Evolutionary conservation across 73 alveolate genomes (phyloP).

Genomic region (Symbiodinium natans): DNA sequence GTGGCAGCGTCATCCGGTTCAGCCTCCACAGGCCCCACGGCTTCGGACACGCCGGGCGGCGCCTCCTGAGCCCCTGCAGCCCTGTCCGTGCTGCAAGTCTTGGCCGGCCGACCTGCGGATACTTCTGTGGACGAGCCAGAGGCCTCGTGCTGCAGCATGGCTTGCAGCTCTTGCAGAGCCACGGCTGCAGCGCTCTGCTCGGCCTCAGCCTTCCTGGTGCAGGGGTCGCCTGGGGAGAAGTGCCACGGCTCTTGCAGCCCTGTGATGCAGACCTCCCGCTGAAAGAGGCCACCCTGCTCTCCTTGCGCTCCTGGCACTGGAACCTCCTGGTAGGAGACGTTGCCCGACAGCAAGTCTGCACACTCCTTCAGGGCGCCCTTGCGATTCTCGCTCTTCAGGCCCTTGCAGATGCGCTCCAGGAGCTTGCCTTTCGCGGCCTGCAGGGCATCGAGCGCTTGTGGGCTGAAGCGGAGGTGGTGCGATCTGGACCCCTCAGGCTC

Average conservation of each 20-base stretch:
- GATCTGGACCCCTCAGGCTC: not conserved
- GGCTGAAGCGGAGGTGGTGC: not conserved
- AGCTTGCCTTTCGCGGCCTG: not conserved
- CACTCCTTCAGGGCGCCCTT: not conserved
- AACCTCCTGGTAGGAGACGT: not conserved
- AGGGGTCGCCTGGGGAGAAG: not conserved
- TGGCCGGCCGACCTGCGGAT: no score
- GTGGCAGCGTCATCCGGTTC: no score
- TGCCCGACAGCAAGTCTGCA: not conserved
- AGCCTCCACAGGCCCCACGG: no score
- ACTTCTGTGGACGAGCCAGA: no score
- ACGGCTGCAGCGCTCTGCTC: conserved; percentile 17
- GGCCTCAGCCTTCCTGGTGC: not conserved
- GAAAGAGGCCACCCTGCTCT: not conserved
- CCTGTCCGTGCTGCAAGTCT: no score
- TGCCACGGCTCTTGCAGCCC: not conserved
- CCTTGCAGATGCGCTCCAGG: not conserved
- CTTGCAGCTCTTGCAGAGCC: conserved; percentile 1
- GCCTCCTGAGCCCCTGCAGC: no score
- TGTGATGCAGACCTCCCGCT: not conserved
- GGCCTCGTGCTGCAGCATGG: not conserved
- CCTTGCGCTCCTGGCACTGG: not conserved
- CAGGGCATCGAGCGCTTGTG: not conserved
- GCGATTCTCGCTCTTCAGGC: not conserved
- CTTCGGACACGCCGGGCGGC: no score